Evolutionary conservation across 192 early-diverging fungal species (phyloP), one percentile per base, ranked within the genome.

Genomic region (Backusella psychrophila): DNA sequence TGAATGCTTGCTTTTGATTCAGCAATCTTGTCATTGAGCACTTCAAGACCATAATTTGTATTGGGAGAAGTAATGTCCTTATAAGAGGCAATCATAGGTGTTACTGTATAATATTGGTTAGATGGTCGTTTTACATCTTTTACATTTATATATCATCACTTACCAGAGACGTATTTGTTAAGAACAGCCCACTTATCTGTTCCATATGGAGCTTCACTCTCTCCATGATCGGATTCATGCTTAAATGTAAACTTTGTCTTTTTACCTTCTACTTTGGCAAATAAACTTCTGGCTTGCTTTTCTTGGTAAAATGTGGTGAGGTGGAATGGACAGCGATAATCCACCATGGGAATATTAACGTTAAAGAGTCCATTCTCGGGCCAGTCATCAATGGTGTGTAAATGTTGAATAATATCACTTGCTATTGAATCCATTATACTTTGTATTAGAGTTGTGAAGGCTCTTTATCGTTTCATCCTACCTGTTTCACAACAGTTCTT

Each of bases 341-440:
- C 77, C 2, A 83, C 72, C 69, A 86, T 46, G n/a, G 85, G 85
- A 14, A 86, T 77, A 63, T 86, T 86, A 41, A 86, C 69, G 23
- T 86, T 86, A 52, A 78, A 86, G 8, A 86, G 66, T 3, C 76
- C 84, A 67, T 21, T 36, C 9, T 53, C 70, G 19, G 80, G 76
- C 79, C 83, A 83, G 34, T 77, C 35, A 33, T 79, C 42, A 4
- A 46, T 56, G 14, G 56, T 44, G 38, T 39, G 69, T n/a, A 85
- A 53, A 14, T 81, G 39, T 3, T 56, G 19, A 38, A 85, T 71
- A 21, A 82, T 72, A 23, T 83, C 41, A 21, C 67, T 74, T 12
- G 84, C 76, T 76, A 23, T 31, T 44, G 42, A 44, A 17, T 4
- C 14, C 42, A 39, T 65, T 7, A 53, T 8, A 53, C 26, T 2